Evolutionary conservation across 768 basidiomycete genomes (phyloP).

Genomic region (Mycena albidolilacea): DNA sequence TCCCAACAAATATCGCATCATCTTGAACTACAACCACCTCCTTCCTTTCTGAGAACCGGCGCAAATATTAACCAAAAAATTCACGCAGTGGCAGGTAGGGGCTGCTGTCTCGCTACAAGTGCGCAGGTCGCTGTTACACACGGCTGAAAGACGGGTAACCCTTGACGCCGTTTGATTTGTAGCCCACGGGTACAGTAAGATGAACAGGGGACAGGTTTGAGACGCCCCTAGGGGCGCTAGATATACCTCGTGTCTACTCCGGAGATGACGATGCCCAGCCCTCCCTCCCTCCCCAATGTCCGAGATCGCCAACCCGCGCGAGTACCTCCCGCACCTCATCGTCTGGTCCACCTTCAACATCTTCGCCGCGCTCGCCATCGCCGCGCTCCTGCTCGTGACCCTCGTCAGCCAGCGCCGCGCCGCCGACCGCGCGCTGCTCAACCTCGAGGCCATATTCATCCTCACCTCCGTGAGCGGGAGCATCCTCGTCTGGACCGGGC

Average conservation of each 20-base stretch:
- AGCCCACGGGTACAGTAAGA: not conserved
- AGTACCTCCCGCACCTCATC: slow-evolving; percentile 22
- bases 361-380: slow-evolving; percentile 13
- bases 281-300: slow-evolving; percentile 22
- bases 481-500: slow-evolving; percentile 33
- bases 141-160: not conserved
- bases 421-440: slow-evolving; percentile 16
- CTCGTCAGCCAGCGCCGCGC: slow-evolving; percentile 19
- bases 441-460: slow-evolving; percentile 28
- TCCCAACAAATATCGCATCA: no score
- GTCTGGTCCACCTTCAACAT: slow-evolving; percentile 35
- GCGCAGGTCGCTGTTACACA: no score
- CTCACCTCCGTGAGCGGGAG: slow-evolving; percentile 1
- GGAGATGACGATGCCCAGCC: not conserved
- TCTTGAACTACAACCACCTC: no score
- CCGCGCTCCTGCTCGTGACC: slow-evolving; percentile 19
- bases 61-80: no score
- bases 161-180: not conserved
- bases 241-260: not conserved
- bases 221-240: not conserved
- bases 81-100: no score
- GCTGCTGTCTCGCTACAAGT: no score
- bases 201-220: not conserved
- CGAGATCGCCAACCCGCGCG: slow-evolving; percentile 10
- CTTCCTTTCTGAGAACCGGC: no score